Base-by-base conservation (phyloP, 2,329 filamentous ascomycete genomes). In the Cucurbitaria berberidis region DNA sequence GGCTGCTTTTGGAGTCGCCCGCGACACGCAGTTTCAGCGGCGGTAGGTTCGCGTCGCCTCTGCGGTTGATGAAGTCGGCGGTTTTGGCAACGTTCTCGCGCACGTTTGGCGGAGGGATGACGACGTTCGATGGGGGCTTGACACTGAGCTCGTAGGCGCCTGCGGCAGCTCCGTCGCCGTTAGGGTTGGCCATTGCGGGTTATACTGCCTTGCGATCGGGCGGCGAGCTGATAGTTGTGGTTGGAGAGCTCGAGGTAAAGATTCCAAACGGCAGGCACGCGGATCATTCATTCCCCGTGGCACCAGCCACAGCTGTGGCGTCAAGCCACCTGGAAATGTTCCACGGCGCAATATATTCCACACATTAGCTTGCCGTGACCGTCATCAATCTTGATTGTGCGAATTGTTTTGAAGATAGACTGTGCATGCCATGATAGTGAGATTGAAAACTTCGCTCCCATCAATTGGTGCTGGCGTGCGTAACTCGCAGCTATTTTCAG, bases 41-140 rank as follows among this genome's bases (percentile, higher is more conserved):
- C 66, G 93, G 89, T 77, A 96, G 90, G 69, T 96, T 92, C 7
- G 86, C 73, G 11, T 78, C 68, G 30, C 84, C 85, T 67, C 85
- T 85, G 64, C 86, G 83, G 53, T 88, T 87, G 53, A 97, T 90
- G 73, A 96, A 98, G 41, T 92, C 92, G 47, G 95, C 93, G 11
- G 93, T 96, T 80, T 96, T 98, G 76, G 97, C 93, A 69, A 99
- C 87, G 63, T 93, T 84, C 18, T 82, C 81, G 81, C 92, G 88
- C 69, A 97, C 92, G 71, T 93, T 90, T 72, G 87, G 85, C 0
- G 86, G 95, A 19, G 95, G 95, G 48, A 97, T 84, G 51, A 97
- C 90, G 60, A 96, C 84, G 58, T 92, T 91, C 53, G 87, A 79
- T 3, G 93, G 93, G 29, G 91, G 87, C 74, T 92, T 93, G 73